phyloP scores from a whole-genome alignment of 768 basidiomycete genomes.

The Scleroderma bovista region DNA sequence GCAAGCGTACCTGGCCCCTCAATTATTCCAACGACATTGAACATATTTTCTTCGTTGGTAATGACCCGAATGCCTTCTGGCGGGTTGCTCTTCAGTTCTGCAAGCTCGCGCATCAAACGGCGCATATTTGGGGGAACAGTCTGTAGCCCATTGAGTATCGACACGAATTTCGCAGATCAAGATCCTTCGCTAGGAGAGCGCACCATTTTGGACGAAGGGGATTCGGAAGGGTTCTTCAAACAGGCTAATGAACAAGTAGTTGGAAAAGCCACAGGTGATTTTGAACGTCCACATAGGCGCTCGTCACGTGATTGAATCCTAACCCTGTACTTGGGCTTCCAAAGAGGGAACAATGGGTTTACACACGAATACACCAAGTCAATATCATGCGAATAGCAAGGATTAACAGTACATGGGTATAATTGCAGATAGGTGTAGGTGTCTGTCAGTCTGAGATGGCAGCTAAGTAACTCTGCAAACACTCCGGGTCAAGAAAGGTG shows the following conservation, averaged over 20 bases:
- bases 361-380: too few species aligned
- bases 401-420: not conserved
- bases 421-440: not conserved
- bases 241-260: slow-evolving; percentile 11
- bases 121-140: slow-evolving; percentile 62
- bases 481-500: slow-evolving; percentile 2
- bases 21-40: slow-evolving; percentile 83
- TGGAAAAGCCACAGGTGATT: slow-evolving; percentile 18
- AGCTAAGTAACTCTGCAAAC: slow-evolving; percentile 49
- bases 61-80: slow-evolving; percentile 91
- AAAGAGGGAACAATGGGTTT: slow-evolving; percentile 3
- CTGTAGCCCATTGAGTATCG: slow-evolving; percentile 19
- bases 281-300: too few species aligned
- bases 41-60: slow-evolving; percentile 81
- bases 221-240: slow-evolving; percentile 8
- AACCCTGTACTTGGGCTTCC: slow-evolving; percentile 9
- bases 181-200: slow-evolving; percentile 1
- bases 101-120: slow-evolving; percentile 82
- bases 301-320: not conserved
- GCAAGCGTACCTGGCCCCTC: slow-evolving; percentile 75
- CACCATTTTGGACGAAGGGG: slow-evolving; percentile 16
- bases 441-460: slow-evolving; percentile 40
- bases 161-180: not conserved
- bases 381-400: too few species aligned
- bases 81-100: slow-evolving; percentile 72